These are phyloP conservation scores for Urtica urens DNA, from an alignment of 306 rosid species.

Conservation along the genomic window DNA sequence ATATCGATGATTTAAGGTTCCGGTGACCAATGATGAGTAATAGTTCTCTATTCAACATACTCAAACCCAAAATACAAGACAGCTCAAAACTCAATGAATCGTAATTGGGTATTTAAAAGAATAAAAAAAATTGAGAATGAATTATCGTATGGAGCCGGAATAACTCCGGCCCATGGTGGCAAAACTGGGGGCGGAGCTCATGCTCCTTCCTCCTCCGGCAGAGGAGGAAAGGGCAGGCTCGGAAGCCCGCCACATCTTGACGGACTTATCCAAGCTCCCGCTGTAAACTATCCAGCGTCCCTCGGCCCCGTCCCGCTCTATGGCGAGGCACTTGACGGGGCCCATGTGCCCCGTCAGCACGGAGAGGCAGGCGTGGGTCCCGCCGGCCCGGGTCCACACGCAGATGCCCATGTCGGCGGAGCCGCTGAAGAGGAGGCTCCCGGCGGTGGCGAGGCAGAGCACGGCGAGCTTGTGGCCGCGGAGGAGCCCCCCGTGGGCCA, in stretches of 20 bases:
- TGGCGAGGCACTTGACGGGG: conserved; percentile 82
- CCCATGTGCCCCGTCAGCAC: conserved; percentile 60
- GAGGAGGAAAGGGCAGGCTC: conserved; percentile 17
- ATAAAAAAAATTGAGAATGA: not conserved
- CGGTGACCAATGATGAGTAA: too few relatives aligned
- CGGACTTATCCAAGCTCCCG: conserved; percentile 93
- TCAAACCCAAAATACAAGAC: not conserved
- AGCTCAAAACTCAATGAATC: not conserved
- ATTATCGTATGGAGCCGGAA: conserved; percentile 28
- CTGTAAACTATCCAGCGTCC: conserved; percentile 57
- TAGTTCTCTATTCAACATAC: not conserved
- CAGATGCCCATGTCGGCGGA: conserved; percentile 83
- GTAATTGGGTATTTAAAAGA: not conserved
- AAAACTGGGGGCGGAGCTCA: conserved; percentile 19
- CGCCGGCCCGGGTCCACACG: conserved; percentile 47
- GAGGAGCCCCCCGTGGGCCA: conserved; percentile 40
- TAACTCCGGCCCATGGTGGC: conserved; percentile 18
- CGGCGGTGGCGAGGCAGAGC: conserved; percentile 50
- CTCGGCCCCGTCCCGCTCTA: conserved; percentile 39
- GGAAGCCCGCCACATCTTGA: conserved; percentile 71
- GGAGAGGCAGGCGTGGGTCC: conserved; percentile 35
- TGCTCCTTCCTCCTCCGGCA: not conserved
- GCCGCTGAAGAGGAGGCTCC: conserved; percentile 55
- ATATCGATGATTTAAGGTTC: too few relatives aligned
- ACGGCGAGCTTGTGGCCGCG: conserved; percentile 68